phyloP scores from a whole-genome alignment of 768 basidiomycete species.

The Leccinum subtestaceum region DNA sequence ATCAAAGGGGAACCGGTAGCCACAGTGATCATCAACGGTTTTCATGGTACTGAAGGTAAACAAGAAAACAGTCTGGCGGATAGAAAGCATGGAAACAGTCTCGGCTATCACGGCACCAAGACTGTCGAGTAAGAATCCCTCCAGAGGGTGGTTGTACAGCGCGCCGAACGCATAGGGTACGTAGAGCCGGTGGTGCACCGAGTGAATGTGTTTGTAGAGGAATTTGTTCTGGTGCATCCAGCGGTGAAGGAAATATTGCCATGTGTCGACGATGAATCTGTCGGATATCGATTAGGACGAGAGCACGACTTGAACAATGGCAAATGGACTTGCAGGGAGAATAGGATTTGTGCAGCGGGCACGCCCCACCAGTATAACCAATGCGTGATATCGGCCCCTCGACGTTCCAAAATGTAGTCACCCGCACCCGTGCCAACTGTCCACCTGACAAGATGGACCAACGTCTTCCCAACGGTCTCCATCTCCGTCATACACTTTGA shows the following conservation, averaged over 20 bases:
- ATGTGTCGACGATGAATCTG: constrained; percentile 93
- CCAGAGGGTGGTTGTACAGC: constrained; percentile 95
- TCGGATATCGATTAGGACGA: neutral
- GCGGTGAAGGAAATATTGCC: constrained; percentile 97
- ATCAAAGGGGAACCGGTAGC: constrained; percentile 87
- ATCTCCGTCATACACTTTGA: constrained; percentile 42
- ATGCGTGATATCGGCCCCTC: constrained; percentile 49
- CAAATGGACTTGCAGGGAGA: constrained; percentile 73
- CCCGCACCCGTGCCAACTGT: constrained; percentile 43
- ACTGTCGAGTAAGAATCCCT: constrained; percentile 88
- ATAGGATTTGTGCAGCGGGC: constrained; percentile 65
- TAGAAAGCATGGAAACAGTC: constrained; percentile 57
- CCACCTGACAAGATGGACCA: constrained; percentile 39
- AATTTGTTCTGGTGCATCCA: constrained; percentile 87
- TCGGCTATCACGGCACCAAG: constrained; percentile 81
- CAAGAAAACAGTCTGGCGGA: constrained; percentile 80
- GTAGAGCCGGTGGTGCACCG: constrained; percentile 92
- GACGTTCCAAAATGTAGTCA: constrained; percentile 33
- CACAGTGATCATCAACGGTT: constrained; percentile 95
- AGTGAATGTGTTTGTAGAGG: constrained; percentile 89
- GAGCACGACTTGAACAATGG: neutral
- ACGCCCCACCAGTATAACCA: constrained; percentile 93
- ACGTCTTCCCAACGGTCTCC: constrained; percentile 38
- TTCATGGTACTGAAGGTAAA: constrained; percentile 85
- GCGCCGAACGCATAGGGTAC: constrained; percentile 97